A percentile compares a stretch with the other conserved stretches of the same genome.
phyloP scores from a whole-genome alignment of 139 green algal genomes.

The Asterochloris erici region DNA sequence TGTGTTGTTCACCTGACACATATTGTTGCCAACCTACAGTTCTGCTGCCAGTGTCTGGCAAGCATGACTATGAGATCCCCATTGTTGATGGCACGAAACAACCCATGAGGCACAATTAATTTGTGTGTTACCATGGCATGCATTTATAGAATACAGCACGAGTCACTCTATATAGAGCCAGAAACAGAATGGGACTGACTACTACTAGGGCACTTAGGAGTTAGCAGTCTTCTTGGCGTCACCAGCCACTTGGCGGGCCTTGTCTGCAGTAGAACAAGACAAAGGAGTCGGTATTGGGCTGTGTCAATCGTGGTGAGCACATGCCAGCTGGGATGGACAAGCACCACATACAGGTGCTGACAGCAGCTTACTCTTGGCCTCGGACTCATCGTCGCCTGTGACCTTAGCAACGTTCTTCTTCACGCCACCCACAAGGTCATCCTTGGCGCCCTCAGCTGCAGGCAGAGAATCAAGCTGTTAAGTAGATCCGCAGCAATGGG shows the following conservation, averaged over 20 bases:
- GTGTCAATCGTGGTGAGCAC: neutral
- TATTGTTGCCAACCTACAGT: no score
- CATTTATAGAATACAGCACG: no score
- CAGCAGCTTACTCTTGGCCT: neutral
- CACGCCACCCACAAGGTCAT: constrained; percentile 1
- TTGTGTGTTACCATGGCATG: no score
- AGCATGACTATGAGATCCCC: no score
- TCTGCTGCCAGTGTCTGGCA: no score
- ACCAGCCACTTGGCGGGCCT: constrained; percentile 1
- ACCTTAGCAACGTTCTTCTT: constrained; percentile 20
- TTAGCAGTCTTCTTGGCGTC: constrained; percentile 17
- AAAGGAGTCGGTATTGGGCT: neutral
- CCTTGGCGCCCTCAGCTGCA: neutral
- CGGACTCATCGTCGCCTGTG: constrained; percentile 13
- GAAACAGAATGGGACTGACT: no score
- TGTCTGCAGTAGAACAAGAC: neutral
- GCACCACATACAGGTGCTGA: neutral
- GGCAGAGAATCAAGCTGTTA: no score
- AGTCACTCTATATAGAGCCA: no score
- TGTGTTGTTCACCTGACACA: no score
- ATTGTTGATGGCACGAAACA: no score
- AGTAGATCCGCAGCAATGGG: no score
- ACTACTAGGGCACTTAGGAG: neutral
- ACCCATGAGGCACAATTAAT: no score
- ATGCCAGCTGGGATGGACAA: neutral